Conservation (phyloP, 441 rosid genomes). For the Viola pubescens region DNA sequence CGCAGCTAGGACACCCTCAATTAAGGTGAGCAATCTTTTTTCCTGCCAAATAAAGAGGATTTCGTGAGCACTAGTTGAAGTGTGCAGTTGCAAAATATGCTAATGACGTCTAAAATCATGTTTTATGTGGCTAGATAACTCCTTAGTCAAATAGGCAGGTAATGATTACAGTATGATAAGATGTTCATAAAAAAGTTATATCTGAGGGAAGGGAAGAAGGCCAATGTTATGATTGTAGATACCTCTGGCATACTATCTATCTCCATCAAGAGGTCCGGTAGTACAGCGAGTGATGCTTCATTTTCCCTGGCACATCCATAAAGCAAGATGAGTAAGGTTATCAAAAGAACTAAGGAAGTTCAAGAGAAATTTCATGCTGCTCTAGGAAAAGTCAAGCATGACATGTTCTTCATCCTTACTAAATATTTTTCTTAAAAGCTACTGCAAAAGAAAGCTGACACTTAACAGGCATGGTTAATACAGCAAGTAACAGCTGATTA, state of each 20-base stretch:
- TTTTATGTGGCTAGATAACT: neutral
- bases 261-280: constrained; percentile 81
- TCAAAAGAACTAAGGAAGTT: neutral
- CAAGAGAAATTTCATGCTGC: neutral
- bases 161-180: neutral
- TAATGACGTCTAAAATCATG: neutral
- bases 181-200: too few species aligned
- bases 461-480: neutral
- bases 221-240: constrained; percentile 12
- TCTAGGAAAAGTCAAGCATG: neutral
- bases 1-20: constrained; percentile 97
- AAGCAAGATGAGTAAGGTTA: constrained; percentile 10
- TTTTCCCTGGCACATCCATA: constrained; percentile 63
- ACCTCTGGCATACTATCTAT: constrained; percentile 90
- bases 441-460: neutral
- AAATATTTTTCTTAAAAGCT: neutral
- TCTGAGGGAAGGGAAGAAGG: constrained; percentile 8
- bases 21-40: constrained; percentile 71
- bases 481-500: neutral
- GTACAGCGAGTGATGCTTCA: constrained; percentile 97
- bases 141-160: neutral
- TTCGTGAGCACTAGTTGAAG: constrained; percentile 7
- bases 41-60: constrained; percentile 46
- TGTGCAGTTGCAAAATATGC: constrained; percentile 4
- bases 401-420: neutral